phyloP scores from a whole-genome alignment of 1,139 yeast species.

The Taiozyma sp. region DNA sequence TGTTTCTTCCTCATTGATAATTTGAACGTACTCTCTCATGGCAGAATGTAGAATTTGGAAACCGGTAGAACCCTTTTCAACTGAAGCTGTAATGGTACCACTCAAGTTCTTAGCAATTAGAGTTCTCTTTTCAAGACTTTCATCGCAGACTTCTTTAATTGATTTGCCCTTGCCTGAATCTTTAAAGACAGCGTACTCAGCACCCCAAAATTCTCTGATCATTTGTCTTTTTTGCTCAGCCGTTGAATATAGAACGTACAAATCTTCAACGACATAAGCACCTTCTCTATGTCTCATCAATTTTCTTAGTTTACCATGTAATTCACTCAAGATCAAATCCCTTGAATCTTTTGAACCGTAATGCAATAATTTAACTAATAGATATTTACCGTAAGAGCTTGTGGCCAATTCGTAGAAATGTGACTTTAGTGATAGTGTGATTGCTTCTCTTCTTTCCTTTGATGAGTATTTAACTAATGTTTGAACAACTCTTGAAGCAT shows the following conservation, averaged over 20 bases:
- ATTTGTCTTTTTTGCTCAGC: constrained; percentile 83
- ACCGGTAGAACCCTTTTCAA: constrained; percentile 93
- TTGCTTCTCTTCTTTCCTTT: constrained; percentile 70
- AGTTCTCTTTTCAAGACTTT: constrained; percentile 77
- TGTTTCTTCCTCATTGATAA: constrained; percentile 64
- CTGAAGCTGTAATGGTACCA: constrained; percentile 85
- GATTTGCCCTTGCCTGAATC: constrained; percentile 61
- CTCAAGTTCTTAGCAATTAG: constrained; percentile 69
- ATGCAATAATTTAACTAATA: constrained; percentile 82
- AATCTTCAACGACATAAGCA: constrained; percentile 97
- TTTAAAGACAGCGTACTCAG: constrained; percentile 90
- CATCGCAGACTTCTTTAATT: constrained; percentile 61
- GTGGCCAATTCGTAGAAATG: constrained; percentile 80
- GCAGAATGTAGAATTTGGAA: constrained; percentile 96
- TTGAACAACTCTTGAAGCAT: constrained; percentile 94
- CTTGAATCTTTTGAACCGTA: constrained; percentile 85
- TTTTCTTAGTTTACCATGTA: constrained; percentile 87
- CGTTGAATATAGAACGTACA: constrained; percentile 79
- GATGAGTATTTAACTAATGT: constrained; percentile 84
- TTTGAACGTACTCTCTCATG: constrained; percentile 79
- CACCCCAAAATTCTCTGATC: constrained; percentile 94
- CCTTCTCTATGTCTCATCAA: constrained; percentile 97
- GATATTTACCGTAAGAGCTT: constrained; percentile 88
- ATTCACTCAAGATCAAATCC: constrained; percentile 68
- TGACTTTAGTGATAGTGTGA: constrained; percentile 69